phyloP scores from a whole-genome alignment of 768 basidiomycete genomes.

The Serendipita indica region DNA sequence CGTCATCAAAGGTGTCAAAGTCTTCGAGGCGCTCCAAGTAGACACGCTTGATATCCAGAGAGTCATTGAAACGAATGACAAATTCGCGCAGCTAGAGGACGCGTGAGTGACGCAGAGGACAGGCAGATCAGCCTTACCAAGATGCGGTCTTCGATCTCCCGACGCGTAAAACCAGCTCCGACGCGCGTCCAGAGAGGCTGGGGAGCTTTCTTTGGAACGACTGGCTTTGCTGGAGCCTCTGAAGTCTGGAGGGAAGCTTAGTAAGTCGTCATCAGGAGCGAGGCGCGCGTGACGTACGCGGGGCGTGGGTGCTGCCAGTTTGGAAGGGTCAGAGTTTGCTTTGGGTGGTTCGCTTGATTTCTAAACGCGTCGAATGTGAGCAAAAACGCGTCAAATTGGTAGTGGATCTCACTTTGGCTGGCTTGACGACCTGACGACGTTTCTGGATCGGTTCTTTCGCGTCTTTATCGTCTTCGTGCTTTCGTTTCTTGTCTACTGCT shows the following conservation, averaged over 20 bases:
- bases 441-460: neutral
- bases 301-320: neutral
- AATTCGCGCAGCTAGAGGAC: conserved; percentile 2
- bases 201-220: neutral
- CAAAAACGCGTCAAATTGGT: neutral
- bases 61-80: neutral
- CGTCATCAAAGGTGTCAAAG: conserved; percentile 4
- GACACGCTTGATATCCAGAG: conserved; percentile 1
- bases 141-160: conserved; percentile 6
- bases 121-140: neutral
- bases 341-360: neutral
- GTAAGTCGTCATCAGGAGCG: neutral
- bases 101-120: neutral
- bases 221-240: neutral
- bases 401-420: neutral
- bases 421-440: neutral
- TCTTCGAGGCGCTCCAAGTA: neutral
- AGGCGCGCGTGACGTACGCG: neutral
- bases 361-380: neutral
- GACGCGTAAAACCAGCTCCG: conserved; percentile 2
- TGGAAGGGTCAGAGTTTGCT: neutral
- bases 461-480: neutral
- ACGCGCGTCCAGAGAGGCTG: conserved; percentile 8
- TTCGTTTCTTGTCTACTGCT: neutral
- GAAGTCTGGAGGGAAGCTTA: neutral